A percentile compares a stretch with the other conserved stretches of the same genome.
phyloP scores from a whole-genome alignment of 495 filamentous ascomycete genomes.

The Elasticomyces elasticus region DNA sequence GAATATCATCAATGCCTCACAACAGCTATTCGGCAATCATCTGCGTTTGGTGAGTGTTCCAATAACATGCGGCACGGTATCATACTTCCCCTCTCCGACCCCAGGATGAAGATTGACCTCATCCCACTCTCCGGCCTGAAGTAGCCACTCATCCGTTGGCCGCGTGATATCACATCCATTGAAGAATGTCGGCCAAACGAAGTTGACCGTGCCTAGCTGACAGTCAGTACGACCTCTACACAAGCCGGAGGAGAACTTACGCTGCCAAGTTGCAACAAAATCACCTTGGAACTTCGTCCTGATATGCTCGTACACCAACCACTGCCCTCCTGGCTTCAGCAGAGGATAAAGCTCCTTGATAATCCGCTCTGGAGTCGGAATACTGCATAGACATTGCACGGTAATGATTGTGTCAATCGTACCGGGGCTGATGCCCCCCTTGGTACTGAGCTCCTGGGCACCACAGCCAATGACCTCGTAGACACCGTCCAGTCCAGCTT shows the following conservation, averaged over 20 bases:
- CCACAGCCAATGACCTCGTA: slow-evolving; percentile 58
- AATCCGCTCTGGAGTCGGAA: slow-evolving; percentile 51
- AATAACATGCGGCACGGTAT: slow-evolving; percentile 19
- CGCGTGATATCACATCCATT: slow-evolving; percentile 18
- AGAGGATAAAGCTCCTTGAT: slow-evolving; percentile 49
- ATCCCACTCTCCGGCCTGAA: slow-evolving; percentile 18
- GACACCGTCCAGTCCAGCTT: slow-evolving; percentile 44
- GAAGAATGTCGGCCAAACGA: slow-evolving; percentile 19
- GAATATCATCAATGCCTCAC: too few relatives aligned
- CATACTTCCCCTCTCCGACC: slow-evolving; percentile 18
- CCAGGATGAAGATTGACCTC: slow-evolving; percentile 15
- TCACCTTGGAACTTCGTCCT: slow-evolving; percentile 18
- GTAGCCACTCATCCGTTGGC: slow-evolving; percentile 21
- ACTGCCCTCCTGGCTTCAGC: slow-evolving; percentile 54
- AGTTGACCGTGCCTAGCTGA: slow-evolving; percentile 11
- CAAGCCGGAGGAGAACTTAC: slow-evolving; percentile 1
- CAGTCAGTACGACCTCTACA: background rate
- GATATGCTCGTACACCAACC: slow-evolving; percentile 68
- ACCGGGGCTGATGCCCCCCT: slow-evolving; percentile 38
- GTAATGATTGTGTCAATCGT: slow-evolving; percentile 60
- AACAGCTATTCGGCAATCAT: too few relatives aligned
- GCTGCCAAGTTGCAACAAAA: slow-evolving; percentile 20
- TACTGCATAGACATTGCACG: slow-evolving; percentile 62
- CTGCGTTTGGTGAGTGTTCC: slow-evolving; percentile 18
- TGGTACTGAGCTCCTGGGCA: slow-evolving; percentile 43